A percentile compares a stretch with the other conserved stretches of the same genome.
Evolutionary conservation across 768 basidiomycete species (phyloP).

Genomic region (Podaxis sp.): DNA sequence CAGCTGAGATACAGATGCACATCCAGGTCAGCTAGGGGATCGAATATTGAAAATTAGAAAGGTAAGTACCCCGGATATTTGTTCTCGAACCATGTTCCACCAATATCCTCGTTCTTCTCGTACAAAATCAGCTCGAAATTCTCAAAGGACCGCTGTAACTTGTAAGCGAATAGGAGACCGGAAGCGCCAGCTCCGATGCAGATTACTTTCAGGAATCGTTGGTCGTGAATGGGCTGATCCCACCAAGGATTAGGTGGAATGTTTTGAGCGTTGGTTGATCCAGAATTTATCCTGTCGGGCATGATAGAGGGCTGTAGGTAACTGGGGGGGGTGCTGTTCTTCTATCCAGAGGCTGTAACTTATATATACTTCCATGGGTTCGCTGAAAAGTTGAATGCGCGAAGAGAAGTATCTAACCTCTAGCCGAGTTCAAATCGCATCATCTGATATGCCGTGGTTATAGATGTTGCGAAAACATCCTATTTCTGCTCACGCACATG

Average conservation of each 20-base stretch:
- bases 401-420: no score
- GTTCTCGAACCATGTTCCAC: constrained; percentile 32
- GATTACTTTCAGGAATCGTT: constrained; percentile 25
- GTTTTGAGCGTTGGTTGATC: background rate
- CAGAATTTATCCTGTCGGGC: background rate
- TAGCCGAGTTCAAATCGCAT: background rate
- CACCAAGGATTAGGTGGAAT: background rate
- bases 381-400: no score
- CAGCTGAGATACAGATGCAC: background rate
- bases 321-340: background rate
- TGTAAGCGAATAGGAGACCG: constrained; percentile 28
- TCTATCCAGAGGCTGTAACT: background rate
- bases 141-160: constrained; percentile 29
- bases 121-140: constrained; percentile 27
- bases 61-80: constrained; percentile 14
- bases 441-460: background rate
- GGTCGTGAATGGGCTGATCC: constrained; percentile 22
- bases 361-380: background rate
- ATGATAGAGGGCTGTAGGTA: background rate
- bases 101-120: constrained; percentile 27
- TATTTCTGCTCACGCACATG: background rate
- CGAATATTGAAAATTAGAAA: background rate
- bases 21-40: background rate
- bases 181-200: constrained; percentile 32
- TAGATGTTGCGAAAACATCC: background rate